These are phyloP conservation scores for Trypanosoma congolense DNA, from an alignment of 208 protist species.

Conservation along the genomic window DNA sequence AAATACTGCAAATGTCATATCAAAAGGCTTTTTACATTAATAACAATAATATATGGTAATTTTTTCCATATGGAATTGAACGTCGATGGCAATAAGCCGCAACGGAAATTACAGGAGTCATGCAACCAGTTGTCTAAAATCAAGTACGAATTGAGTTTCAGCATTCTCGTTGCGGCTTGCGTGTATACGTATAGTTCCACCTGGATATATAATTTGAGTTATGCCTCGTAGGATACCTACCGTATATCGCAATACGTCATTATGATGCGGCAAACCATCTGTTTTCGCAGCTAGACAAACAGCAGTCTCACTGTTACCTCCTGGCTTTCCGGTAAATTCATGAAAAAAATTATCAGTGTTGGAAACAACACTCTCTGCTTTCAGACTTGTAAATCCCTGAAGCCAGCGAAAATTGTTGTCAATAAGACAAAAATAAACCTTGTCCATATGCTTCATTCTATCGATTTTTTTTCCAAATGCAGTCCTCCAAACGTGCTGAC, in stretches of 20 bases:
- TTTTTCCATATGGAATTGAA: background rate
- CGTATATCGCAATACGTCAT: conserved; percentile 57
- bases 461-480: conserved; percentile 75
- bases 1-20: no score
- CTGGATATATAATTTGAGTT: conserved; percentile 35
- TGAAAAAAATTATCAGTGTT: conserved; percentile 23
- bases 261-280: conserved; percentile 24
- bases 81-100: background rate
- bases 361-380: conserved; percentile 29
- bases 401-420: conserved; percentile 65
- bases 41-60: no score
- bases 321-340: conserved; percentile 8
- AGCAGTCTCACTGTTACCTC: conserved; percentile 1
- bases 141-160: conserved; percentile 63
- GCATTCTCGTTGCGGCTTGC: conserved; percentile 48
- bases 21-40: no score
- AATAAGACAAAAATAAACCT: conserved; percentile 48
- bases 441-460: conserved; percentile 62
- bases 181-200: conserved; percentile 30
- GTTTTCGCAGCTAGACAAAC: background rate
- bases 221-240: conserved; percentile 44
- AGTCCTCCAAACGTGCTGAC: conserved; percentile 57
- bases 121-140: conserved; percentile 30
- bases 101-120: background rate
- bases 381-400: conserved; percentile 46